These are phyloP conservation scores for Microcyclospora pomicola DNA, from an alignment of 2,329 filamentous ascomycete genomes.

Conservation along the genomic window DNA sequence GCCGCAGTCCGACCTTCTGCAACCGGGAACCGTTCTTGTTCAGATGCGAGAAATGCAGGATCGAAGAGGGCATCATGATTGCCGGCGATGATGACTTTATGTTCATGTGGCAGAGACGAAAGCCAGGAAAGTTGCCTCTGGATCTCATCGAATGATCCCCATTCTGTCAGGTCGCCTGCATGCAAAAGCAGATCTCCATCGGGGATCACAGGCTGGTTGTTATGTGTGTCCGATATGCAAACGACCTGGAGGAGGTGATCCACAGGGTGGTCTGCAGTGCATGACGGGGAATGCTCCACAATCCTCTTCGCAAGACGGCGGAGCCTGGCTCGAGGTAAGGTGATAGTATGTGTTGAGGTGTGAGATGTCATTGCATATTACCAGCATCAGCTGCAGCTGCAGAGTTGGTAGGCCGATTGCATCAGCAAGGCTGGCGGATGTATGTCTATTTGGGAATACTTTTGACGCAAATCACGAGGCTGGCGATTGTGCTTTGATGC, in stretches of 20 bases:
- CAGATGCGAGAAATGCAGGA: constrained; percentile 22
- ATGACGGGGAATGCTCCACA: too few species aligned
- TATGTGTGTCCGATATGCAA: constrained; percentile 19
- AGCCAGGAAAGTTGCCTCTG: constrained; percentile 11
- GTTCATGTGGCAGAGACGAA: constrained; percentile 14
- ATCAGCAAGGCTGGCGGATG: too few species aligned
- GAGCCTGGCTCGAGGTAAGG: too few species aligned
- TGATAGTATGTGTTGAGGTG: too few species aligned
- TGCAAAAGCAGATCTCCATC: constrained; percentile 13
- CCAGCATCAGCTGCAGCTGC: too few species aligned
- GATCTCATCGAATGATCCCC: constrained; percentile 9
- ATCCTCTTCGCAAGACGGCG: too few species aligned
- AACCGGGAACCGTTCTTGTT: constrained; percentile 31
- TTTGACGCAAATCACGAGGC: too few species aligned
- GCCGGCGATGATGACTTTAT: constrained; percentile 16
- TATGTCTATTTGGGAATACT: too few species aligned
- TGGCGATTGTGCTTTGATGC: too few species aligned
- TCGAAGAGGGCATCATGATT: constrained; percentile 13
- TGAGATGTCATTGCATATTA: too few species aligned
- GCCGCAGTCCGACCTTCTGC: constrained; percentile 31
- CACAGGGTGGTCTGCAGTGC: too few species aligned
- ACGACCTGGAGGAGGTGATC: constrained; percentile 14
- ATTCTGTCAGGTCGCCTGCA: constrained; percentile 12
- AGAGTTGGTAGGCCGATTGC: too few species aligned
- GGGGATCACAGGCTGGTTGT: constrained; percentile 6